phyloP scores from a whole-genome alignment of 2,329 filamentous ascomycete genomes.

The Cladosporium sphaerospermum region DNA sequence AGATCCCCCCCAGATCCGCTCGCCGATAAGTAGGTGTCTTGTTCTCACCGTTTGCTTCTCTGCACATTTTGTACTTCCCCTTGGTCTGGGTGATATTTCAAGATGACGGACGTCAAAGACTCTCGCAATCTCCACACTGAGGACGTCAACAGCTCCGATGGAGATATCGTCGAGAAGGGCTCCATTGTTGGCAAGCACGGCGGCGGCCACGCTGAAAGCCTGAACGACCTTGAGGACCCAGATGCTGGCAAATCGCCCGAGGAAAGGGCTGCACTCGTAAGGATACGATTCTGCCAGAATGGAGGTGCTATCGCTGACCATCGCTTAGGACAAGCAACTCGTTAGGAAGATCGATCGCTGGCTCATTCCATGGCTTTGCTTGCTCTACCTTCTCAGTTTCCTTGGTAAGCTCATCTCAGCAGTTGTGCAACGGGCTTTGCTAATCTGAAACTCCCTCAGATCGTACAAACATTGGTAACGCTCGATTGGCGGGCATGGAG shows the following conservation, averaged over 20 bases:
- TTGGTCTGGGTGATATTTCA: neutral
- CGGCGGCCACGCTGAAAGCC: conserved; percentile 2
- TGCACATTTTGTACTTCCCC: neutral
- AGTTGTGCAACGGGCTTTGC: neutral
- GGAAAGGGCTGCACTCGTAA: conserved; percentile 56
- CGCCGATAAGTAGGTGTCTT: neutral
- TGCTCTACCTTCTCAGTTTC: conserved; percentile 70
- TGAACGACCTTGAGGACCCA: conserved; percentile 40
- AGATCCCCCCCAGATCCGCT: neutral
- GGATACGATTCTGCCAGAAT: conserved; percentile 22
- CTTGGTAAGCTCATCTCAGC: conserved; percentile 44
- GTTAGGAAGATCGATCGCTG: conserved; percentile 56
- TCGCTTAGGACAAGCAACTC: conserved; percentile 52
- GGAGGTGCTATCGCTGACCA: conserved; percentile 1
- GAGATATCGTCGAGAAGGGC: neutral
- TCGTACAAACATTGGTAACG: conserved; percentile 72
- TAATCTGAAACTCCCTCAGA: conserved; percentile 21
- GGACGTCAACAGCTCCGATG: conserved; percentile 7
- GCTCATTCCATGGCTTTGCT: conserved; percentile 60
- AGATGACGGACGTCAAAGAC: conserved; percentile 8
- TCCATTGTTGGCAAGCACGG: conserved; percentile 1
- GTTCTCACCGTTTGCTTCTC: neutral
- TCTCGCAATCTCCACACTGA: conserved; percentile 1
- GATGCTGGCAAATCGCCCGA: conserved; percentile 60
- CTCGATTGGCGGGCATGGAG: conserved; percentile 50